These are phyloP conservation scores for Spergularia marina DNA, from an alignment of 148 eudicot genomes.

Conservation along the genomic window DNA sequence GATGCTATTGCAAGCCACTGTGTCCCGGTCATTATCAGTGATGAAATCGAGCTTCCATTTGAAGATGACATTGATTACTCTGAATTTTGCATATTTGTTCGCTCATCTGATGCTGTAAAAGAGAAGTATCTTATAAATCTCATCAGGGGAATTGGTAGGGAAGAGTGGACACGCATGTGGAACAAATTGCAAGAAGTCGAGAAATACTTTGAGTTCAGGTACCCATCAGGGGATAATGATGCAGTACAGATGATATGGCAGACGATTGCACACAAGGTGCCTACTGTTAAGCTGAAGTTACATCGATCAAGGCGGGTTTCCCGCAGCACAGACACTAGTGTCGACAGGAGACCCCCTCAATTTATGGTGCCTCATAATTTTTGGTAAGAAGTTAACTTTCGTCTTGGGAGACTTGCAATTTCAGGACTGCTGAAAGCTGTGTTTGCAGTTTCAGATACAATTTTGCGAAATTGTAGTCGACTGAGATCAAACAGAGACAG, in stretches of 20 bases:
- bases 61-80: slow-evolving; percentile 87
- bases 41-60: slow-evolving; percentile 86
- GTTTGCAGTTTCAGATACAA: too few relatives aligned
- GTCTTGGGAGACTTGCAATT: slow-evolving; percentile 11
- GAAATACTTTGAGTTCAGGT: slow-evolving; percentile 61
- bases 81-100: slow-evolving; percentile 75
- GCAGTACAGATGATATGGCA: slow-evolving; percentile 95
- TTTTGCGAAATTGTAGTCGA: too few relatives aligned
- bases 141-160: slow-evolving; percentile 56
- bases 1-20: slow-evolving; percentile 96
- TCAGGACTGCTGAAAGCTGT: too few relatives aligned
- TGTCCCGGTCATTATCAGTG: slow-evolving; percentile 90
- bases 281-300: slow-evolving; percentile 49
- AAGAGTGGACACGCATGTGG: slow-evolving; percentile 95
- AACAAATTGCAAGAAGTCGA: slow-evolving; percentile 62
- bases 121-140: slow-evolving; percentile 65
- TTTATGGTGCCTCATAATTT: slow-evolving; percentile 38
- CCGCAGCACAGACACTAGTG: slow-evolving; percentile 12
- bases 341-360: slow-evolving; percentile 22
- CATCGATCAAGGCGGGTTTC: slow-evolving; percentile 50
- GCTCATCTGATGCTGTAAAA: slow-evolving; percentile 67
- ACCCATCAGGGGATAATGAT: slow-evolving; percentile 69
- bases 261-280: slow-evolving; percentile 65
- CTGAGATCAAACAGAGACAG: too few relatives aligned
- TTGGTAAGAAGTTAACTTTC: slow-evolving; percentile 22